A percentile compares a stretch with the other conserved stretches of the same genome.
phyloP scores from a whole-genome alignment of 495 filamentous ascomycete species.

The Aspergillus sparsus region DNA sequence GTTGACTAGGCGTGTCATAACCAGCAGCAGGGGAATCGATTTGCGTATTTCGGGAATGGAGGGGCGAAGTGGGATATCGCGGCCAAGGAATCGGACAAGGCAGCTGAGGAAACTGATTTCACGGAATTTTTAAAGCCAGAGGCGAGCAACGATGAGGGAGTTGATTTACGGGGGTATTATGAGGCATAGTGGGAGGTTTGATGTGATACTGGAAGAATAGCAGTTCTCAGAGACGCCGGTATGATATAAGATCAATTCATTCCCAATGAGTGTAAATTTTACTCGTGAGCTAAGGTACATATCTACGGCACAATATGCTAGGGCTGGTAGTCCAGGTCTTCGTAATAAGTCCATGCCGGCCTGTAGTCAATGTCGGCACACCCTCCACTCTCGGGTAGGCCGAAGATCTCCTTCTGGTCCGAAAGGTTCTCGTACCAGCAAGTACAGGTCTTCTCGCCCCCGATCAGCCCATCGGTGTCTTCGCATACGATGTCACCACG shows the following conservation, averaged over 20 bases:
- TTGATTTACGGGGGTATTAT: conserved; percentile 49
- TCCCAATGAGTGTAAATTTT: too few relatives aligned
- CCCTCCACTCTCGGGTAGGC: not conserved
- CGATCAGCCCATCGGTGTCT: not conserved
- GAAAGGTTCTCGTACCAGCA: conserved; percentile 3
- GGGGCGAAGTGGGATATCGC: conserved; percentile 35
- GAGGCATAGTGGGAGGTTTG: conserved; percentile 57
- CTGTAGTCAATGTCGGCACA: not conserved
- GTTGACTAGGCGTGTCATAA: conserved; percentile 60
- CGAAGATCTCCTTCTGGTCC: conserved; percentile 3
- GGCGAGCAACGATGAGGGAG: conserved; percentile 30
- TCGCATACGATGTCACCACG: not conserved
- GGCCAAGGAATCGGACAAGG: conserved; percentile 17
- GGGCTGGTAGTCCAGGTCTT: not conserved
- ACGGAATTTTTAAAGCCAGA: conserved; percentile 49
- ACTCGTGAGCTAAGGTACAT: too few relatives aligned
- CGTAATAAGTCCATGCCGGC: not conserved
- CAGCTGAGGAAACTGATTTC: conserved; percentile 39
- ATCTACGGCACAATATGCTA: not conserved
- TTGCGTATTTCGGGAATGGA: conserved; percentile 60
- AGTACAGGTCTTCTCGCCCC: not conserved
- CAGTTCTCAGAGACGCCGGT: not conserved
- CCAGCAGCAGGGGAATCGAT: conserved; percentile 50
- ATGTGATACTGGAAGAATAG: conserved; percentile 17
- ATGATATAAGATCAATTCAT: not conserved